Evolutionary conservation across 768 basidiomycete species (phyloP), one percentile per base, ranked within the genome.

Genomic region (Termitomyces sp.): DNA sequence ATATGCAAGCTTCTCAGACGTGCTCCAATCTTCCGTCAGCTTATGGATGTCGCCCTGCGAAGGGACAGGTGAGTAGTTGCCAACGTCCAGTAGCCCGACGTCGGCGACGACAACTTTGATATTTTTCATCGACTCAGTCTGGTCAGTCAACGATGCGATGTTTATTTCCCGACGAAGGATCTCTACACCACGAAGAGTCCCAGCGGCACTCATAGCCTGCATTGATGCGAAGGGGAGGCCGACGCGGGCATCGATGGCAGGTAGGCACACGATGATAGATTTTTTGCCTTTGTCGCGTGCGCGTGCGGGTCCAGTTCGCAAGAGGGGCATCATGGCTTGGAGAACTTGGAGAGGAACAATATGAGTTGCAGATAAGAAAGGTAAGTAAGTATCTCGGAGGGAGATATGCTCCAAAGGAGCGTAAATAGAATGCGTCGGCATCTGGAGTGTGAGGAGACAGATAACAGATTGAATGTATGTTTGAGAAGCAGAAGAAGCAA

Each of bases 391-490:
- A 40, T 76, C 71, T 24, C 73, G 77, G 10, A 92, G 72, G 17
- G 83, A 79, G 42, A 91, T 71, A 58, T 85, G 84, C 65, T 91
- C 89, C 21, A 92, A 69, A 0, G 90, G 89, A 2, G 84, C 82
- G 60, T 75, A 68, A 32, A 77, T 68, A 58, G 71, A 46, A n/a
- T 74, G 58, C 3, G 70, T 63, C 14, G 78, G 63, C 35, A 68
- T 60, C 21, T 73, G 67, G 34, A 92, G 76, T 50, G 85, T 78
- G 58, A 92, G 78, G 30, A 92, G 76, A 42, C 88, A 92, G 61
- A 95, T 77, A 60, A 93, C 74, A 21, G 90, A 87, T 59, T 89
- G 84, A 43, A 95, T 76, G 68, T 88, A 83, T 2, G 88, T 83
- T 64, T 84, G 78, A 17, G 83, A 70, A 26, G 82, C 73, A 22